Evolutionary conservation across 2,329 filamentous ascomycete species (phyloP).

Genomic region (Didymella glomerata): DNA sequence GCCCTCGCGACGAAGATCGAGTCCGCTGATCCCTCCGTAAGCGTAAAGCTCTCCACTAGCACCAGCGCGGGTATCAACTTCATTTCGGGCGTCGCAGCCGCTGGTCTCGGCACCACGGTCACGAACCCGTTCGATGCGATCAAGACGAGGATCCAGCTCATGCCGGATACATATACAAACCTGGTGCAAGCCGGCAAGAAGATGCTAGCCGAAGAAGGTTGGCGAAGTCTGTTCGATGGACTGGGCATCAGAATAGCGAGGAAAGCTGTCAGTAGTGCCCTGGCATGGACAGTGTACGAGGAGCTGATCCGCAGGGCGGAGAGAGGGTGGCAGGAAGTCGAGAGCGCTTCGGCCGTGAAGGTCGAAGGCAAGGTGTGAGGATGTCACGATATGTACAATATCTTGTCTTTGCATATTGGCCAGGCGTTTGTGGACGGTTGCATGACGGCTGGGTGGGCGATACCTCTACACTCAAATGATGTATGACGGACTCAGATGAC

Average conservation of each 20-base stretch:
- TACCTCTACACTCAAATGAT: conserved; percentile 13
- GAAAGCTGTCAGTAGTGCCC: conserved; percentile 91
- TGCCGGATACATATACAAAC: conserved; percentile 83
- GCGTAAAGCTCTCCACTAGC: conserved; percentile 33
- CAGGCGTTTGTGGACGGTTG: conserved; percentile 8
- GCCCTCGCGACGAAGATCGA: conserved; percentile 43
- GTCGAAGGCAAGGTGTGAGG: conserved; percentile 15
- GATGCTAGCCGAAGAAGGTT: conserved; percentile 84
- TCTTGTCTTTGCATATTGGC: conserved; percentile 5
- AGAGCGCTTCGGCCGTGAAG: conserved; percentile 33
- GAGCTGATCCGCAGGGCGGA: conserved; percentile 82
- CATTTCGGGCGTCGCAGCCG: conserved; percentile 79
- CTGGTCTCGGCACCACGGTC: conserved; percentile 81
- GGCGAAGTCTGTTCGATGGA: conserved; percentile 83
- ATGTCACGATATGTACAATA: conserved; percentile 10
- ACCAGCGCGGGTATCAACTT: conserved; percentile 81
- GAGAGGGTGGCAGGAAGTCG: conserved; percentile 47
- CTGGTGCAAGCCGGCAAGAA: conserved; percentile 77
- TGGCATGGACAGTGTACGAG: conserved; percentile 98
- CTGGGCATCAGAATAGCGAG: conserved; percentile 85
- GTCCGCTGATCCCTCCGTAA: conserved; percentile 27
- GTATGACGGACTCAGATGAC: not conserved
- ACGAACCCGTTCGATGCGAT: conserved; percentile 98
- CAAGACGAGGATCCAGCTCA: conserved; percentile 92
- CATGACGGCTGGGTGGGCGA: conserved; percentile 1